Base-by-base conservation (phyloP, 768 basidiomycete species). In the Lactarius pseudohatsudake region DNA sequence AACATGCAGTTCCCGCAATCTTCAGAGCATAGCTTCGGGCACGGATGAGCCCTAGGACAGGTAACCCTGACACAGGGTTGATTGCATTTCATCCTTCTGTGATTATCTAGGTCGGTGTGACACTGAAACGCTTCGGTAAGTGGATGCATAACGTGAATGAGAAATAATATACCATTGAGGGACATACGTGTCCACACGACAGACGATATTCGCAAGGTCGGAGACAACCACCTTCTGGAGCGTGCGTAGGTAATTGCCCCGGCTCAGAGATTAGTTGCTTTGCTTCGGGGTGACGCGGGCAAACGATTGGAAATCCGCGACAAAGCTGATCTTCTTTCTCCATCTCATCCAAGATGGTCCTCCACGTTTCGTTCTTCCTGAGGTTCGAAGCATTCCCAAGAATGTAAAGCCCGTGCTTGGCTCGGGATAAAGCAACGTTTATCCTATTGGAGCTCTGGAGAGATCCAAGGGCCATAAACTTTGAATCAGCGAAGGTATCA, bases 331-430 rank as follows among this genome's bases (percentile, higher is more conserved):
- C 81, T 16, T 77, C 70, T 2, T 69, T 70, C 41, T 85, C 82
- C 53, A 92, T 77, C 69, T 87, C 82, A n/a, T 86, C 79, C 1
- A 89, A 75, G 16, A 90, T 78, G 0, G 73, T 76, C 0, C 72
- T 74, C 91, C 90, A 92, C 76, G 87, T 88, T 11, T 72, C 59
- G 65, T 83, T 85, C 64, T 76, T 79, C 4, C 81, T 76, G 53
- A 90, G 72, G 50, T 85, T 82, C 0, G 79, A 73, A 0, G 87
- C 84, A 61, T 91, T 90, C 28, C 91, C 91, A 4, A 92, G 75
- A 38, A 93, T 84, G 71, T 81, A 92, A 2, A 93, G 76, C 5
- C 91, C 91, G 66, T 92, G 85, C 58, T 84, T 82, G 4, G 91
- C 90, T 26, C 91, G 81, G 26, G 90, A 91, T 4, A 92, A 74